Percentiles rank a stretch among this genome's conserved stretches.
phyloP scores from a whole-genome alignment of 177 flowering plant genomes.

The Vitis hybrid region DNA sequence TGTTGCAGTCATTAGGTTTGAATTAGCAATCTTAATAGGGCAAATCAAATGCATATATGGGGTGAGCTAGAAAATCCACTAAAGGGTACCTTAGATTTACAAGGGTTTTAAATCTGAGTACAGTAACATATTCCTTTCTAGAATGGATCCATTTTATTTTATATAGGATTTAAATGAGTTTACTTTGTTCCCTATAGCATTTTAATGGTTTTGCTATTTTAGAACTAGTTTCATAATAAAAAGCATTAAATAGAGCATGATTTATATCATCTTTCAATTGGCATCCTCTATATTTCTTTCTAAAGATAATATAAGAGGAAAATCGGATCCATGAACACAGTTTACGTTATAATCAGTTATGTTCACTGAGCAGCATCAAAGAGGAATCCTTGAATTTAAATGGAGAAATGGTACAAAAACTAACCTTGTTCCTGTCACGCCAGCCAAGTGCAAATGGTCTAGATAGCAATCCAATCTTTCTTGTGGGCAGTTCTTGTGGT shows the following conservation, averaged over 20 bases:
- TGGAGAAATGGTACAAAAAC: not conserved
- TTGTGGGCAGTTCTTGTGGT: conserved; percentile 58
- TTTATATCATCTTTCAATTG: too few species aligned
- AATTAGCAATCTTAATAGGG: conserved; percentile 2
- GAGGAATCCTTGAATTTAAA: not conserved
- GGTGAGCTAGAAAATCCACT: not conserved
- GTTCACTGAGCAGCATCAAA: not conserved
- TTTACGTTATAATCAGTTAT: not conserved
- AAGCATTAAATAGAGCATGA: too few species aligned
- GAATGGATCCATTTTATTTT: too few species aligned
- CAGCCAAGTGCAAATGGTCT: conserved; percentile 89
- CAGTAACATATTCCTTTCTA: too few species aligned
- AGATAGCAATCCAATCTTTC: conserved; percentile 68
- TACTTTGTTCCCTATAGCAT: too few species aligned
- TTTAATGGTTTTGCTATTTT: too few species aligned
- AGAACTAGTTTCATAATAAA: too few species aligned
- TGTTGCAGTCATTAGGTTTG: conserved; percentile 19
- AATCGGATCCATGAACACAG: too few species aligned
- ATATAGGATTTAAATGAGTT: too few species aligned
- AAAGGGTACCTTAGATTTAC: not conserved
- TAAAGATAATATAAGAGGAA: too few species aligned
- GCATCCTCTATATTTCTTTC: too few species aligned
- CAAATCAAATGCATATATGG: not conserved
- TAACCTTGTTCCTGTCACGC: conserved; percentile 90
- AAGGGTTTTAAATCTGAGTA: not conserved